Evolutionary conservation across 1,139 yeast species (phyloP).

Genomic region (Pichia kudriavzevii): DNA sequence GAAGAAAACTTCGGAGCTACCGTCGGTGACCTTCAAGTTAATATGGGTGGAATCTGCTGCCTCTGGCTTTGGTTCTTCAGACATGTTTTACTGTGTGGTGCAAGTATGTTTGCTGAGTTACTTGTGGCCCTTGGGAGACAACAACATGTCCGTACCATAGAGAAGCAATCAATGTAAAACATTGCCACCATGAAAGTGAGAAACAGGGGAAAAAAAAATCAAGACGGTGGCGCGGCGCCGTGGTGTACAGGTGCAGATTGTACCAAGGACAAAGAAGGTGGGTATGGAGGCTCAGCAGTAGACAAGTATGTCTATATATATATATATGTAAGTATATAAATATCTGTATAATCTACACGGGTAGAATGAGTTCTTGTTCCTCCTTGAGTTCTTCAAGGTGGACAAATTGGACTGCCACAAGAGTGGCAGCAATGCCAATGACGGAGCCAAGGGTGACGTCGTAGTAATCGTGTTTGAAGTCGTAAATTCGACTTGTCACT

Average conservation of each 20-base stretch:
- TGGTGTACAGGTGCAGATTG: constrained; percentile 1
- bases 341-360: constrained; percentile 4
- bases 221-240: background rate
- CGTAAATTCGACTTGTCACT: constrained; percentile 31
- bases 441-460: constrained; percentile 58
- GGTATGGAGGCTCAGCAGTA: too few species aligned
- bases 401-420: constrained; percentile 5
- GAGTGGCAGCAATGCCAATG: constrained; percentile 7
- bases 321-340: too few species aligned
- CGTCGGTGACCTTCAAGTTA: constrained; percentile 90
- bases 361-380: constrained; percentile 3
- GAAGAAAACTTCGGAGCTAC: constrained; percentile 88
- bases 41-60: constrained; percentile 54
- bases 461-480: constrained; percentile 70
- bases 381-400: background rate
- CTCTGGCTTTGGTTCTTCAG: constrained; percentile 46
- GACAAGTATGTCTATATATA: too few species aligned
- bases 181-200: too few species aligned
- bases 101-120: too few species aligned
- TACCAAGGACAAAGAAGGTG: too few species aligned
- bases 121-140: too few species aligned
- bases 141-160: too few species aligned
- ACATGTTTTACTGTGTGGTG: constrained; percentile 17
- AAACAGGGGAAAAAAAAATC: too few species aligned
- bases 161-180: too few species aligned